Evolutionary conservation across 2,329 filamentous ascomycete genomes (phyloP), one percentile per base, ranked within the genome.

Genomic region (Fusarium solani-melongenae): DNA sequence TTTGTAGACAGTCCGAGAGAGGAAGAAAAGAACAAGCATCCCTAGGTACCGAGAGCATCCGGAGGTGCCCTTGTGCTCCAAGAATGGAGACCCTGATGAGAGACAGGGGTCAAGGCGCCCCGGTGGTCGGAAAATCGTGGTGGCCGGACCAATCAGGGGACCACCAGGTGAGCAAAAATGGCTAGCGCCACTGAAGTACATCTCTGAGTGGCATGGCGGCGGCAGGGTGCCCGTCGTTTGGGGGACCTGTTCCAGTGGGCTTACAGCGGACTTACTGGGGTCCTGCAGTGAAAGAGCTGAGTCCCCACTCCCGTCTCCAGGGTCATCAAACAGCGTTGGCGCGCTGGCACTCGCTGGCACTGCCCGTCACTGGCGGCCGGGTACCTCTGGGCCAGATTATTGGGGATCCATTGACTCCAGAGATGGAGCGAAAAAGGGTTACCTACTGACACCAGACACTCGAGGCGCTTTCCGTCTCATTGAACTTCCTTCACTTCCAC

Each of bases 121-220:
- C 78, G 75, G 78, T 58, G 58, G 59, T 46, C 80, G 80, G 80
- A 81, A 76, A 76, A 79, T 81, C 77, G 41, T 12, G 31, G 24
- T 11, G 44, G 66, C 80, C 80, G 80, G 60, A 0, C 80, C 76
- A 81, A 81, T 80, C 24, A 71, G 9, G 33, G 4, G 12, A 9
- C 14, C 51, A 11, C 11, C 60, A 76, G 70, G 62, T 36, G 53
- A 62, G 57, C 65, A 66, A 69, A 79, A 80, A 66, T n/a, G 74
- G 79, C 70, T 77, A 68, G 60, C 24, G 29, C 29, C 31, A 56
- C 46, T 51, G 65, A 24, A 46, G 53, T 71, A 61, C 67, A 55
- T 55, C 20, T 55, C 65, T 68, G 72, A 67, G 69, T 73, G 72
- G 72, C 67, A 36, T 75, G 71, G 66, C 56, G 66, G 61, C 58